A percentile compares a stretch with the other conserved stretches of the same genome.
phyloP scores from a whole-genome alignment of 2,329 filamentous ascomycete species.

The Fusarium domesticum region DNA sequence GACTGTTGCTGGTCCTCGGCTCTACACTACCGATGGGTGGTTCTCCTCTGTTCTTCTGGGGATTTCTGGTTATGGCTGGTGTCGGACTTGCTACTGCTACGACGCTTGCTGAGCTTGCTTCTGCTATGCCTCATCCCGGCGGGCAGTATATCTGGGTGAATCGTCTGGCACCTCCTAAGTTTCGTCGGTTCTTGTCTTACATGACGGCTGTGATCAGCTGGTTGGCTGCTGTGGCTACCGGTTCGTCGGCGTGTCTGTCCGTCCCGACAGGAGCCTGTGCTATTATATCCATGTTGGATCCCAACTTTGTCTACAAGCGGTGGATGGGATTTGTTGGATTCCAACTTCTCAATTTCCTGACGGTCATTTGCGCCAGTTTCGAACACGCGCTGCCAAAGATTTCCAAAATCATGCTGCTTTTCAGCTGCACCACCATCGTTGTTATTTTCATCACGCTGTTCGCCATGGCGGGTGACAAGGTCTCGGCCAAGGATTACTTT shows the following conservation, averaged over 20 bases:
- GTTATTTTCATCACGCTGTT: slow-evolving; percentile 28
- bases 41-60: slow-evolving; percentile 26
- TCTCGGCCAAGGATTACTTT: slow-evolving; percentile 23
- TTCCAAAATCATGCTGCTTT: slow-evolving; percentile 25
- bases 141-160: slow-evolving; percentile 30
- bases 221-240: slow-evolving; percentile 27
- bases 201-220: slow-evolving; percentile 27
- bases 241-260: slow-evolving; percentile 25
- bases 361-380: slow-evolving; percentile 19
- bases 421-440: slow-evolving; percentile 24
- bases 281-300: slow-evolving; percentile 23
- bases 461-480: slow-evolving; percentile 21
- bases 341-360: slow-evolving; percentile 26
- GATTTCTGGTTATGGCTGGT: slow-evolving; percentile 22
- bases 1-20: slow-evolving; percentile 20
- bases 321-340: slow-evolving; percentile 31
- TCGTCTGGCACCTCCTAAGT: slow-evolving; percentile 15
- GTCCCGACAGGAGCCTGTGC: slow-evolving; percentile 21
- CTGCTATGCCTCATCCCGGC: slow-evolving; percentile 29
- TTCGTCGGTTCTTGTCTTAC: slow-evolving; percentile 22
- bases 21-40: slow-evolving; percentile 21
- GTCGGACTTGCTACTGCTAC: slow-evolving; percentile 27
- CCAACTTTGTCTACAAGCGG: slow-evolving; percentile 23
- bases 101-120: slow-evolving; percentile 28
- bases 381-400: slow-evolving; percentile 27